Conservation (phyloP, 1,139 yeast species). For the Blastobotrys serpentis region DNA sequence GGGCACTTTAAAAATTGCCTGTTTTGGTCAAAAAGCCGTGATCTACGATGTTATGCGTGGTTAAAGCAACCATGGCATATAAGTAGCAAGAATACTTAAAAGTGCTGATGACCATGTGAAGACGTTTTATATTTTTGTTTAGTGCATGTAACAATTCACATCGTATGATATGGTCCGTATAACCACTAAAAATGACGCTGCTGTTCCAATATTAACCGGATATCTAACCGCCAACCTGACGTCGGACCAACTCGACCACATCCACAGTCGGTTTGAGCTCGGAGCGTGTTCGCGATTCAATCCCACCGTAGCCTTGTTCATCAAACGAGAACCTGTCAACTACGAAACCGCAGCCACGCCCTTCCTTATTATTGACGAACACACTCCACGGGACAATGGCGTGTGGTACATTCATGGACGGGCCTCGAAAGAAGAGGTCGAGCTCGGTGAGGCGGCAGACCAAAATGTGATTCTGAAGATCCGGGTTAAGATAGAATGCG, state of each 20-base stretch:
- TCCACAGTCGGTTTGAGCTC: conserved; percentile 1
- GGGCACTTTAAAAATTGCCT: no score
- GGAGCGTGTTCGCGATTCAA: conserved; percentile 1
- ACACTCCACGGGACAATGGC: background rate
- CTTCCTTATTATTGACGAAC: conserved; percentile 1
- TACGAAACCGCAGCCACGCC: background rate
- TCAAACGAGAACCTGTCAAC: background rate
- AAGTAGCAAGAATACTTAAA: background rate
- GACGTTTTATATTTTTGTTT: no score
- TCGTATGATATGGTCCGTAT: background rate
- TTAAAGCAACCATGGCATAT: background rate
- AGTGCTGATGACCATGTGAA: no score
- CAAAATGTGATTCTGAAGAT: background rate
- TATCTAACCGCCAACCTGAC: background rate
- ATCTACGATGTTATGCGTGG: background rate
- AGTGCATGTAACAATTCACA: no score
- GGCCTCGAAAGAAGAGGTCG: conserved; percentile 2
- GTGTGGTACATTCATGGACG: conserved; percentile 8
- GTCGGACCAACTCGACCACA: background rate
- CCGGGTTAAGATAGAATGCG: conserved; percentile 6
- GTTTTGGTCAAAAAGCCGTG: no score
- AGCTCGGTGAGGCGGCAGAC: background rate
- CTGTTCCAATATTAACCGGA: background rate
- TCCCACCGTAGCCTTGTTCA: conserved; percentile 5
- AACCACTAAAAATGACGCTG: background rate